Conservation (phyloP, 352 stramenopile genomes). For the Phytophthora pinifolia region DNA sequence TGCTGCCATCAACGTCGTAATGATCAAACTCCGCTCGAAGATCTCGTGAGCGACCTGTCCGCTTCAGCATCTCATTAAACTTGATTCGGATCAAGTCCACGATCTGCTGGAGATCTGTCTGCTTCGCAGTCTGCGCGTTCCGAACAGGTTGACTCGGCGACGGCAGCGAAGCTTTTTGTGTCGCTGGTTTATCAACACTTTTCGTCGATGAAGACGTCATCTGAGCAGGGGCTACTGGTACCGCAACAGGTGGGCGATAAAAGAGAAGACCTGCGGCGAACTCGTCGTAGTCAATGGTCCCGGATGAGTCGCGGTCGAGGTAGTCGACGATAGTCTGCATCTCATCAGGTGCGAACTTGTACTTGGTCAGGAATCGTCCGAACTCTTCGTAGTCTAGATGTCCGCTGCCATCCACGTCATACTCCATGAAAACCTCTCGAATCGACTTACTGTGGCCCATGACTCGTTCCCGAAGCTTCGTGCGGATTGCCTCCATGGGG, state of each 20-base stretch:
- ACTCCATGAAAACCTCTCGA: constrained; percentile 70
- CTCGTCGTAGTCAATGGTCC: constrained; percentile 76
- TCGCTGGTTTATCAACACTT: constrained; percentile 4
- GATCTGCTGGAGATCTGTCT: constrained; percentile 25
- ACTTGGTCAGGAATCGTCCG: constrained; percentile 62
- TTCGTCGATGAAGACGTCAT: constrained; percentile 2
- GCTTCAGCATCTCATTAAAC: constrained; percentile 30
- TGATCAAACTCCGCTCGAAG: constrained; percentile 46
- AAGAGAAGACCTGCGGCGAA: constrained; percentile 71
- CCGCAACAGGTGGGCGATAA: constrained; percentile 37
- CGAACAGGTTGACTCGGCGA: constrained; percentile 4
- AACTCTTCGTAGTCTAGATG: constrained; percentile 71
- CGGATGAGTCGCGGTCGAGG: constrained; percentile 56
- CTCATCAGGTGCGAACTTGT: constrained; percentile 55
- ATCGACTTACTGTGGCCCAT: constrained; percentile 78
- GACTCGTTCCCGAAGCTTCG: constrained; percentile 58
- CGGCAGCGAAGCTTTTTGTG: neutral
- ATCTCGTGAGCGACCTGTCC: constrained; percentile 4
- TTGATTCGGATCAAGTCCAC: constrained; percentile 26
- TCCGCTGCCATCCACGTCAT: constrained; percentile 57
- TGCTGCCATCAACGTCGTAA: constrained; percentile 53
- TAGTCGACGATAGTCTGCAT: constrained; percentile 45
- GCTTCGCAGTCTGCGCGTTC: constrained; percentile 6
- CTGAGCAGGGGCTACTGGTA: neutral
- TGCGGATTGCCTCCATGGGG: constrained; percentile 57